A percentile compares a stretch with the other conserved stretches of the same genome.
phyloP scores from a whole-genome alignment of 23 red algal species.

The Cyanidiococcus yangmingshanensis region DNA sequence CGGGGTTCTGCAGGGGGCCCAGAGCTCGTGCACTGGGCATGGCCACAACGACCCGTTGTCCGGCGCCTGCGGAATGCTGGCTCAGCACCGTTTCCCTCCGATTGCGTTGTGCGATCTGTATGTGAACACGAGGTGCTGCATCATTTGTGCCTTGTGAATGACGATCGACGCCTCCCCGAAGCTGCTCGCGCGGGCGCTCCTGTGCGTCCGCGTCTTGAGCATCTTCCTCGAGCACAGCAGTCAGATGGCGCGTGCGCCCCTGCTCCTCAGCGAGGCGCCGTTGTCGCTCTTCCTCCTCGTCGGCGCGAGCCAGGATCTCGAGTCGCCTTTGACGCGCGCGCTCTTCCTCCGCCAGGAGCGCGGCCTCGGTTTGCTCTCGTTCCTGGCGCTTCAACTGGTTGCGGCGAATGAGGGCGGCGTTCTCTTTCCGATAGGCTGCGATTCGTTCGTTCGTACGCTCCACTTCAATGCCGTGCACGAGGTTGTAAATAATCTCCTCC shows the following conservation, averaged over 20 bases:
- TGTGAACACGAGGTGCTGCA: not conserved
- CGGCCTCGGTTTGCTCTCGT: constrained; percentile 32
- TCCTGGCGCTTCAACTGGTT: constrained; percentile 43
- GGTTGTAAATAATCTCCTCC: constrained; percentile 58
- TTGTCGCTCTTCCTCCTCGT: constrained; percentile 13
- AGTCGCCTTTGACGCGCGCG: constrained; percentile 32
- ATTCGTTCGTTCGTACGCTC: constrained; percentile 31
- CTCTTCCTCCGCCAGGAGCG: constrained; percentile 35
- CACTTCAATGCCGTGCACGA: constrained; percentile 55
- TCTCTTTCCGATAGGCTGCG: constrained; percentile 39
- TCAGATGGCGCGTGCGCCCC: not conserved
- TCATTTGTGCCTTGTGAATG: too few relatives aligned
- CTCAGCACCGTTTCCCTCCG: not conserved
- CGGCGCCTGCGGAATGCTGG: not conserved
- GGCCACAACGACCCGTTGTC: not conserved
- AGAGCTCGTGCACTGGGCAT: not conserved
- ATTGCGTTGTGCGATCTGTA: not conserved
- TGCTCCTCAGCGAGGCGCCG: not conserved
- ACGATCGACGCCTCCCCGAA: too few relatives aligned
- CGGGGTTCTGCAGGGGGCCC: not conserved
- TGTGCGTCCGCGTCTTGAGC: too few relatives aligned
- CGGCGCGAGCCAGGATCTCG: not conserved
- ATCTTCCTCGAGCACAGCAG: not conserved
- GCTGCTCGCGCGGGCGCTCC: too few relatives aligned
- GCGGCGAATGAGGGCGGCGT: constrained; percentile 37